A percentile compares a stretch with the other conserved stretches of the same genome.
These are phyloP conservation scores for Solanum chmielewskii DNA, from an alignment of 257 asterid species.

Conservation along the genomic window DNA sequence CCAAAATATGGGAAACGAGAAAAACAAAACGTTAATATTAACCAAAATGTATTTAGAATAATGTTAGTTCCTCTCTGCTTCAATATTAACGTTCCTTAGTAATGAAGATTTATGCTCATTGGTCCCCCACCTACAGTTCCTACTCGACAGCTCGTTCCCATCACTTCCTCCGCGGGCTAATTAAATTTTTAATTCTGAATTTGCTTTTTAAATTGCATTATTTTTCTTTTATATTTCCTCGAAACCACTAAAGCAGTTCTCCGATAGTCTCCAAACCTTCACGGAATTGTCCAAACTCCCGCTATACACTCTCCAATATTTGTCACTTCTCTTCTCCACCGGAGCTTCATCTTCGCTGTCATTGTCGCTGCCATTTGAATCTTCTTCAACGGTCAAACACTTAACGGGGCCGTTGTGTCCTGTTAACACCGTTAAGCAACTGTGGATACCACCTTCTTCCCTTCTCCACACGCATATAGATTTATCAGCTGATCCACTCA, in stretches of 20 bases:
- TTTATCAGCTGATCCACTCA: constrained; percentile 87
- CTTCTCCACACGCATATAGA: constrained; percentile 86
- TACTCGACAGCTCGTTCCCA: not conserved
- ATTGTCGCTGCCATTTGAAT: not conserved
- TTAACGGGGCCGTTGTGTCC: constrained; percentile 89
- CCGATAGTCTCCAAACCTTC: constrained; percentile 3
- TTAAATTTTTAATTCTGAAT: not conserved
- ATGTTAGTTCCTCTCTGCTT: not conserved
- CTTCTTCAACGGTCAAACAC: constrained; percentile 61
- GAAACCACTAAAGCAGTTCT: not conserved
- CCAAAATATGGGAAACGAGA: not conserved
- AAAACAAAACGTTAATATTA: not conserved
- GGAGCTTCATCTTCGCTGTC: not conserved
- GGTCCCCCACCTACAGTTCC: not conserved
- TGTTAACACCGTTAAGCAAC: constrained; percentile 49
- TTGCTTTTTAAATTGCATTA: not conserved
- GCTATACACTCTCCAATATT: constrained; percentile 5
- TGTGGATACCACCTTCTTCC: constrained; percentile 58
- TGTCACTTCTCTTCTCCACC: not conserved
- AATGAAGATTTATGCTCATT: not conserved
- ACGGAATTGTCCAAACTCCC: constrained; percentile 15
- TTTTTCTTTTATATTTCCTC: not conserved
- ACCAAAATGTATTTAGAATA: not conserved
- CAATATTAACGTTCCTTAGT: not conserved
- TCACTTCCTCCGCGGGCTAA: not conserved